Base-by-base conservation (phyloP, 805 yeast species). In the Kurtzmaniella fragi region DNA sequence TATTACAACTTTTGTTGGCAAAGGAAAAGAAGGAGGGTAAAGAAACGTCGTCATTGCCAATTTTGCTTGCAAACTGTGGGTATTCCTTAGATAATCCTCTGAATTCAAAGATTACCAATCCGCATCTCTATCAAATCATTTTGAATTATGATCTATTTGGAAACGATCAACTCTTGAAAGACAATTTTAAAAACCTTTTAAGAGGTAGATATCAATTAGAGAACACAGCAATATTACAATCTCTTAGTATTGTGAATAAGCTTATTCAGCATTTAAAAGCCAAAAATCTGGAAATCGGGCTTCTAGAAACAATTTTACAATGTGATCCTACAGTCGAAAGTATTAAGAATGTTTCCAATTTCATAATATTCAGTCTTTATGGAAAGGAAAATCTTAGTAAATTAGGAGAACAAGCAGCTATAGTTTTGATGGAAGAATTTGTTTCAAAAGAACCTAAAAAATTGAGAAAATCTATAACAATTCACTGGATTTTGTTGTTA, bases 401-500 rank as follows among this genome's bases (percentile, higher is more conserved):
- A 4, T 46, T 74, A 40, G 73, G 67, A n/a, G 32, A 56, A 1
- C 43, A 53, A 14, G 56, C 53, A 3, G 49, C 63, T 26, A 45
- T 48, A 30, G 45, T 44, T 43, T 70, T 41, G 55, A 73, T 54
- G 42, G 73, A 29, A 47, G 71, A 44, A 9, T 56, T 66, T 0
- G 54, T 69, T 0, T 52, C 64, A 5, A 67, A 64, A 41, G 59
- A 54, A 33, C 59, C 64, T 54, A 74, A 58, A 53, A 72, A 58
- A 48, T 70, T 59, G 48, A 73, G 69, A 2, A 71, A 79, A 34
- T 65, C 82, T 0, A 66, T 85, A 2, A 75, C 86, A 1, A 68
- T 81, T 5, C 83, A 82, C 50, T 81, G 90, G 84, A 62, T 76
- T 2, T 50, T 84, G 8, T 59, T 84, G 9, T 53, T 84, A 11